These are phyloP conservation scores for Antitrichia curtipendula DNA, from an alignment of 225 moss, liverwort and hornwort species.

Conservation along the genomic window DNA sequence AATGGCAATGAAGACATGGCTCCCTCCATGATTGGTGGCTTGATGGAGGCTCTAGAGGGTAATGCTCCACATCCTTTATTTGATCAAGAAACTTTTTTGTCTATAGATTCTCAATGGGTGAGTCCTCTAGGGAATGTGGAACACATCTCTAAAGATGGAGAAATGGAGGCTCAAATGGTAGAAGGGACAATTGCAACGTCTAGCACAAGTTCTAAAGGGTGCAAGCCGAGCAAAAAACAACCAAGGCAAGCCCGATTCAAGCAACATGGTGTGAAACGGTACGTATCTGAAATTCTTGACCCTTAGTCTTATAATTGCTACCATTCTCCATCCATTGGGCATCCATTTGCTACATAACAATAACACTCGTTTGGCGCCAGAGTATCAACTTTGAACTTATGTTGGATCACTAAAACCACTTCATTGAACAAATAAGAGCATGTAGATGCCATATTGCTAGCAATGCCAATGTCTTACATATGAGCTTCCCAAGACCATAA, in stretches of 20 bases:
- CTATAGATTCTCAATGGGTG: neutral
- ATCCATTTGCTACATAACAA: neutral
- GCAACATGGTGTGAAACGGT: neutral
- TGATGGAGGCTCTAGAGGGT: neutral
- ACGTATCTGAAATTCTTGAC: neutral
- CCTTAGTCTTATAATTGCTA: too few relatives aligned
- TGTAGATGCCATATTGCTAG: too few relatives aligned
- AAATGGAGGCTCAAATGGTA: neutral
- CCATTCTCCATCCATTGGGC: too few relatives aligned
- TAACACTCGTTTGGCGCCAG: neutral
- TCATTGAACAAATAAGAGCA: neutral
- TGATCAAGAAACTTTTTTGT: neutral
- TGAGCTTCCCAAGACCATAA: neutral
- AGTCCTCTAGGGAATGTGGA: too few relatives aligned
- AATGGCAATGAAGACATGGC: too few relatives aligned
- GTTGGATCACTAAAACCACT: neutral
- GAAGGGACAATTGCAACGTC: too few relatives aligned
- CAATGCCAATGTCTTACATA: neutral
- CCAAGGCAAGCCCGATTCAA: neutral
- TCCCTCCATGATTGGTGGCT: fast-evolving
- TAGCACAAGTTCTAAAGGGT: too few relatives aligned
- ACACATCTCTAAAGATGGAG: neutral
- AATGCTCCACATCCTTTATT: neutral
- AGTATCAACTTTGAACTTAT: neutral
- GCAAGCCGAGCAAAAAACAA: neutral